Base-by-base conservation (phyloP, 2,329 filamentous ascomycete species). In the Emergomyces orientalis region DNA sequence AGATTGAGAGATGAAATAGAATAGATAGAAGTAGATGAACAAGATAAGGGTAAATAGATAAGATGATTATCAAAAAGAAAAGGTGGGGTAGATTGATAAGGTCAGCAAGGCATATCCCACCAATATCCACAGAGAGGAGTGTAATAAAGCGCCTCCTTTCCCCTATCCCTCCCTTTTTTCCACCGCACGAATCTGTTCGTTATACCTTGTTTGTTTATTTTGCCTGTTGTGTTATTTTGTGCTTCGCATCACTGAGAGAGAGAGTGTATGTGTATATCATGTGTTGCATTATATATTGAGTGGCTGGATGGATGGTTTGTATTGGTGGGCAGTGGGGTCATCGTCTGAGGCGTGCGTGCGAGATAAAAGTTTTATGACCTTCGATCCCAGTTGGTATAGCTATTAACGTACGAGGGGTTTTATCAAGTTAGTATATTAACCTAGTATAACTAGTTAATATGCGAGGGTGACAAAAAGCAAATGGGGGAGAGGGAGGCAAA, bases 321-420 rank as follows among this genome's bases (percentile, higher is more conserved):
- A 14, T 14, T 8, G n/a, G n/a, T 17, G 22, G 19, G 22, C 25
- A 54, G 30, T 54, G 51, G 2, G 2, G 51, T 54, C 6, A 9
- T 19, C 51, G 17, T 54, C 11, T 34, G 25, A 34, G 14, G 47
- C 6, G 17, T 1, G 51, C 13, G 2, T 54, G 51, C 19, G 51
- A 54, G 19, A n/a, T 54, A 30, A 54, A 49, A 34, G 19, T 17
- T 17, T 22, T 56, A 56, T 25, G 25, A 51, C 41, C 59, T 45
- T 51, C 59, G 59, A 32, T 45, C 45, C 25, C 43, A 60, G 30
- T 34, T 51, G 43, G 49, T 51, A 52, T 60, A 51, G 45, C 59
- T 59, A 30, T 59, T 27, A 27, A 27, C 19, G 7, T 14, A 54
- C 7, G 30, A 1, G 32, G 32, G 52, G n/a, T 22, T 37, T 39